A percentile compares a stretch with the other conserved stretches of the same genome.
Evolutionary conservation across 1,284 basidiomycete species (phyloP).

Genomic region (Rhodotorula sp.): DNA sequence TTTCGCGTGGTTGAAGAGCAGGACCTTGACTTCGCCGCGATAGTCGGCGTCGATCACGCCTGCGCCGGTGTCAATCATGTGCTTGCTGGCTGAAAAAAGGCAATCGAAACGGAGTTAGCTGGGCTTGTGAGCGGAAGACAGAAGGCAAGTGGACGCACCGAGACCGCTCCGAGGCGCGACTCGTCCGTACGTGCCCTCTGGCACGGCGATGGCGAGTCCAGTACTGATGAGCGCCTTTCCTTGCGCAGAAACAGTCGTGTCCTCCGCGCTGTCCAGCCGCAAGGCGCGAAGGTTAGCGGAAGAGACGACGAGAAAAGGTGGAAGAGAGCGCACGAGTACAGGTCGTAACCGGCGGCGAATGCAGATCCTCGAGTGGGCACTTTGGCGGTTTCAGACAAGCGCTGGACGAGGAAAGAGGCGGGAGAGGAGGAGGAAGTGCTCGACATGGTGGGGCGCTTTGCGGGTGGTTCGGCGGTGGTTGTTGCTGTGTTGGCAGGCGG

Average conservation of each 20-base stretch:
- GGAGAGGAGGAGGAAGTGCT: constrained; percentile 7
- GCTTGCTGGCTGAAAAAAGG: constrained; percentile 71
- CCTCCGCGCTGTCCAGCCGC: constrained; percentile 60
- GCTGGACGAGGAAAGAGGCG: constrained; percentile 70
- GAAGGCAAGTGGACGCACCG: constrained; percentile 56
- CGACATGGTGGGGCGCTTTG: not conserved
- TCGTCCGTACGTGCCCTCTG: constrained; percentile 87
- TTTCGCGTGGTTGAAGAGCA: constrained; percentile 90
- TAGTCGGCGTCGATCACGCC: constrained; percentile 97
- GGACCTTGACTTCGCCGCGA: constrained; percentile 84
- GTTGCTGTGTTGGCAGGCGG: not conserved
- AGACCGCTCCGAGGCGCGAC: constrained; percentile 92
- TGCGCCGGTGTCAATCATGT: constrained; percentile 94
- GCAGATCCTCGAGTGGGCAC: constrained; percentile 84
- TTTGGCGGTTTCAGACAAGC: constrained; percentile 73
- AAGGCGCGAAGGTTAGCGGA: not conserved
- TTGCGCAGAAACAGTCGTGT: constrained; percentile 71
- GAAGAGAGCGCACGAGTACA: constrained; percentile 66
- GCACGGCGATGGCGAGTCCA: constrained; percentile 88
- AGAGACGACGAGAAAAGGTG: too few relatives aligned
- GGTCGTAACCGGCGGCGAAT: constrained; percentile 87
- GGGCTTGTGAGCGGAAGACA: too few relatives aligned
- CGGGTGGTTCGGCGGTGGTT: not conserved
- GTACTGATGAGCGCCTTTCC: constrained; percentile 88
- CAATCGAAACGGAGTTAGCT: not conserved